A percentile compares a stretch with the other conserved stretches of the same genome.
Conservation (phyloP, 179 eudicot genomes). For the Sideroxylon spinosum region DNA sequence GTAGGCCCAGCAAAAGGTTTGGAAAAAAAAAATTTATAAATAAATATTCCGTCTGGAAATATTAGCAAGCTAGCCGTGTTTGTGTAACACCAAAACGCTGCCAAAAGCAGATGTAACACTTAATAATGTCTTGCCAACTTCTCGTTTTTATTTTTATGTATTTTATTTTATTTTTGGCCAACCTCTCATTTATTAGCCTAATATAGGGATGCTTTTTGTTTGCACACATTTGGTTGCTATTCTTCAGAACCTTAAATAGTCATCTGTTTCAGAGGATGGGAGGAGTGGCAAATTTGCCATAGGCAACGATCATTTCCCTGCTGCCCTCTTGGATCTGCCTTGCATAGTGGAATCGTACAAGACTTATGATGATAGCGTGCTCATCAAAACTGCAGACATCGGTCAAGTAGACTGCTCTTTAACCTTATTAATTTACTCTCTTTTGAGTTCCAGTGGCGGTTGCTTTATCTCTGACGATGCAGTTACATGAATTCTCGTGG, state of each 20-base stretch:
- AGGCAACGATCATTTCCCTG: constrained; percentile 75
- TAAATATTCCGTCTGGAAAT: no score
- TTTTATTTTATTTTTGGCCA: neutral
- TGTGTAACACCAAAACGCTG: no score
- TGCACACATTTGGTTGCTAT: neutral
- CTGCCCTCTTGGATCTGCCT: constrained; percentile 87
- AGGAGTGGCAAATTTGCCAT: constrained; percentile 72
- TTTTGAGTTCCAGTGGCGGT: neutral
- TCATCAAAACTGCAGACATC: constrained; percentile 88
- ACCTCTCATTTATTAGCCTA: neutral
- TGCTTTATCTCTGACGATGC: neutral
- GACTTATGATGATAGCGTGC: constrained; percentile 80
- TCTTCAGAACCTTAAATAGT: neutral
- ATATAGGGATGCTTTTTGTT: neutral
- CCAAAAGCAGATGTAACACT: neutral
- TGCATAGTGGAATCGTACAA: constrained; percentile 83
- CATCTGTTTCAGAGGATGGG: constrained; percentile 72
- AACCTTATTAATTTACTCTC: neutral
- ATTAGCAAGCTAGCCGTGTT: no score
- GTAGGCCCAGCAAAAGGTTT: no score
- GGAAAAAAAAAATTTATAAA: no score
- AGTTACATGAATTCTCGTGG: neutral
- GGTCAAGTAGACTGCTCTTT: constrained; percentile 56
- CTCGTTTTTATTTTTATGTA: no score
- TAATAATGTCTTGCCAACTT: neutral